Conservation (phyloP, 129 eudicot genomes). For the Saussurea involucrata region DNA sequence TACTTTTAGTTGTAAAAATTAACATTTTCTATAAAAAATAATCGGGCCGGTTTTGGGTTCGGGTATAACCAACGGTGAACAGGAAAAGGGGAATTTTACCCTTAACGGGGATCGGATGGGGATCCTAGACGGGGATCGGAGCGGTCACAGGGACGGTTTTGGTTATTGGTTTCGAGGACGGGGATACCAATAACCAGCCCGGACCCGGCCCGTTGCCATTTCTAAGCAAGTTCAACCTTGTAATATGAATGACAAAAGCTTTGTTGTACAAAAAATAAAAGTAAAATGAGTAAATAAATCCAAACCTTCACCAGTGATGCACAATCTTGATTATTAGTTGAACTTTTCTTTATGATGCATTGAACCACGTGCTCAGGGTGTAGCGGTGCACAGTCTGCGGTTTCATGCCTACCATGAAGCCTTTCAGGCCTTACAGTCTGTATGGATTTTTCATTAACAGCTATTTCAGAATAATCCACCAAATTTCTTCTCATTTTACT, state of each 20-base stretch:
- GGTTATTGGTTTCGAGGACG: no score
- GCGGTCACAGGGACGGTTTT: no score
- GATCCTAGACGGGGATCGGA: no score
- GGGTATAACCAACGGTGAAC: no score
- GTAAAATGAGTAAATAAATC: neutral
- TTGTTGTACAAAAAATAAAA: neutral
- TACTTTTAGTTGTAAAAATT: no score
- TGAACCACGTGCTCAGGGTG: slow-evolving; percentile 21
- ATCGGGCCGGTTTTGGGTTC: no score
- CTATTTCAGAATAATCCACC: slow-evolving; percentile 38
- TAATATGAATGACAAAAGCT: neutral
- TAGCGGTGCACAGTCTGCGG: slow-evolving; percentile 2
- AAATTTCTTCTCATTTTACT: slow-evolving; percentile 14
- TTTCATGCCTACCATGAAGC: neutral
- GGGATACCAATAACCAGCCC: no score
- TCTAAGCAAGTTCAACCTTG: neutral
- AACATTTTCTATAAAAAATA: no score
- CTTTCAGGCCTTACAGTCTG: neutral
- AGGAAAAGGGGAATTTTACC: no score
- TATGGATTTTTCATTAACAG: slow-evolving; percentile 1
- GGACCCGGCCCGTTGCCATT: no score
- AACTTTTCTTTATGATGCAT: slow-evolving; percentile 14
- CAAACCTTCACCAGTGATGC: slow-evolving; percentile 37
- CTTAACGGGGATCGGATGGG: no score
- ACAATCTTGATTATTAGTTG: slow-evolving; percentile 30